Base-by-base conservation (phyloP, 139 green algal species). In the Chlamydomonas sphaeroides region DNA sequence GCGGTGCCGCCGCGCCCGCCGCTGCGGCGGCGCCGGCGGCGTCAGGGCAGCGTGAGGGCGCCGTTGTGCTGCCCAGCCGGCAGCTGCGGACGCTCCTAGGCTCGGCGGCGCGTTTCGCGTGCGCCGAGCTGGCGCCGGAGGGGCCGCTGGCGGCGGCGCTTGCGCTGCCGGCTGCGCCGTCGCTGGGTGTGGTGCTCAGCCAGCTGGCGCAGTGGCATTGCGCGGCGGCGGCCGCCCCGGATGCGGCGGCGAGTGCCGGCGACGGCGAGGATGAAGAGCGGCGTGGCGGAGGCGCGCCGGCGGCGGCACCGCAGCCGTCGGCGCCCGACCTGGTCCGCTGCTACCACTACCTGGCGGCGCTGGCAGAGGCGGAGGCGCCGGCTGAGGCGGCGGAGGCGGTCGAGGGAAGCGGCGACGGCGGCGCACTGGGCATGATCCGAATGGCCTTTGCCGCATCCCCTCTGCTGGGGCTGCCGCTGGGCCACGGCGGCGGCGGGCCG, bases 201-300 rank as follows among this genome's bases (percentile, higher is more conserved):
- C 76, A 83, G 62, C 76, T 83, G 42, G 10, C 21, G 32, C 23
- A 49, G 33, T 83, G 76, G 76, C 68, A 61, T 42, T n/a, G n/a
- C n/a, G n/a, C n/a, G n/a, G n/a, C n/a, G n/a, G n/a, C n/a, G n/a
- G n/a, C n/a, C n/a, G n/a, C n/a, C n/a, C n/a, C n/a, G n/a, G n/a
- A n/a, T n/a, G n/a, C n/a, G n/a, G n/a, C n/a, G n/a, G n/a, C n/a
- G n/a, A n/a, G n/a, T n/a, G n/a, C n/a, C n/a, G n/a, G n/a, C n/a
- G n/a, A n/a, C n/a, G n/a, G n/a, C n/a, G n/a, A n/a, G n/a, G n/a
- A n/a, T n/a, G n/a, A n/a, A n/a, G n/a, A n/a, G n/a, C n/a, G n/a
- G n/a, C n/a, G n/a, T n/a, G n/a, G n/a, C n/a, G n/a, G 48, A 17
- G 8, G 14, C 5, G 20, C 68, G 20, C 15, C 53, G 15, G 53